These are phyloP conservation scores for Aspergillus luchuensis DNA, from an alignment of 2,329 filamentous ascomycete genomes.

Conservation along the genomic window DNA sequence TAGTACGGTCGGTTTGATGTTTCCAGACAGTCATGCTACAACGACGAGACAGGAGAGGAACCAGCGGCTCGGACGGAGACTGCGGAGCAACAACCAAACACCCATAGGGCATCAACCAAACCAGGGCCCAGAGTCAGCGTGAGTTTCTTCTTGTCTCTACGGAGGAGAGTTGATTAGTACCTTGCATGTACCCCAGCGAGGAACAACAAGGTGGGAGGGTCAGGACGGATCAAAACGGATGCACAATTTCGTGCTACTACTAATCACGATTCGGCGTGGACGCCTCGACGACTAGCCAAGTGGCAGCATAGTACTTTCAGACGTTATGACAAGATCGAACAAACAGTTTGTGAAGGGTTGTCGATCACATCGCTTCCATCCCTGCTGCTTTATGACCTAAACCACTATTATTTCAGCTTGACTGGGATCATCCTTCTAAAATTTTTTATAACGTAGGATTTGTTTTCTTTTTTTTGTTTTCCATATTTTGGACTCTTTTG, in stretches of 20 bases:
- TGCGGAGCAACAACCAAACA: neutral
- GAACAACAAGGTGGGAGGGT: neutral
- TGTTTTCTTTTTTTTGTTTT: neutral
- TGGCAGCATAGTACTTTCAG: neutral
- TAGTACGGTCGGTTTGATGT: neutral
- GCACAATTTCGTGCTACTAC: neutral
- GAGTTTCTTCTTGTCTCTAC: neutral
- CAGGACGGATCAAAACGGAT: neutral
- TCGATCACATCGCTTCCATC: conserved; percentile 1
- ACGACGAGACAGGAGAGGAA: neutral
- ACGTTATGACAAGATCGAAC: neutral
- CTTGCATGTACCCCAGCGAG: neutral
- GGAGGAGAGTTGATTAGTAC: neutral
- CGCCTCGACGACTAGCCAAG: neutral
- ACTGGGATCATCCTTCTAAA: neutral
- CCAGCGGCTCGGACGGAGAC: neutral
- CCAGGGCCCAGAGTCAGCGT: neutral
- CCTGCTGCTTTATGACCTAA: neutral
- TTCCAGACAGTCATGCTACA: neutral
- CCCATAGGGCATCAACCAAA: neutral
- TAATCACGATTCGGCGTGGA: neutral
- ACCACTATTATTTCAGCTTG: neutral
- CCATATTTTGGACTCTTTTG: neutral
- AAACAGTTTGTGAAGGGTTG: neutral
- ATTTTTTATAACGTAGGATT: no score